A percentile compares a stretch with the other conserved stretches of the same genome.
Evolutionary conservation across 2,329 filamentous ascomycete genomes (phyloP).

Genomic region (Lecanicillium sp.): DNA sequence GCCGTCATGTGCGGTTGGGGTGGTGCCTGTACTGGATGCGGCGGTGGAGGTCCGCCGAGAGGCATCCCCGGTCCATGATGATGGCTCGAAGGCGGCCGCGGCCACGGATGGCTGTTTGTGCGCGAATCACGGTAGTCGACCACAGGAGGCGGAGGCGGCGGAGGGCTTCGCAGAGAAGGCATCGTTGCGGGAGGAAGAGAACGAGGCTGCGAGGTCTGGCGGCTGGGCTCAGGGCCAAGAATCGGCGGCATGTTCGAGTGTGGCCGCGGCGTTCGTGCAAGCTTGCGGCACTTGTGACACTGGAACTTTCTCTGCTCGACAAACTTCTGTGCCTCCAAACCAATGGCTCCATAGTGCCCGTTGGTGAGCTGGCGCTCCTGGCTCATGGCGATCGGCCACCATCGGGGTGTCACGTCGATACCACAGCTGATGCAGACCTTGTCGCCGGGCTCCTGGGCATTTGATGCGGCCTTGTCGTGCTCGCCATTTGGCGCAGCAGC

Average conservation of each 20-base stretch:
- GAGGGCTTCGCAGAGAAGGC: slow-evolving; percentile 20
- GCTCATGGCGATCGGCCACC: slow-evolving; percentile 54
- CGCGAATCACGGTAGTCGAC: slow-evolving; percentile 18
- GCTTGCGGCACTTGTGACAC: slow-evolving; percentile 67
- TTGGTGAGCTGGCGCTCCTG: slow-evolving; percentile 46
- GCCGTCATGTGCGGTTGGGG: slow-evolving; percentile 1
- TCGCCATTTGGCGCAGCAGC: slow-evolving; percentile 15
- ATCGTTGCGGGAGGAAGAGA: slow-evolving; percentile 9
- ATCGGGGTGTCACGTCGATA: slow-evolving; percentile 66
- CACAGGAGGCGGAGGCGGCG: slow-evolving; percentile 14
- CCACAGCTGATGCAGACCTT: slow-evolving; percentile 58
- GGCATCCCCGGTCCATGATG: neutral
- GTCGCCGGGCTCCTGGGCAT: slow-evolving; percentile 31
- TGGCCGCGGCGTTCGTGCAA: slow-evolving; percentile 35
- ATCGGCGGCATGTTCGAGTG: slow-evolving; percentile 15
- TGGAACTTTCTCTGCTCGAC: slow-evolving; percentile 56
- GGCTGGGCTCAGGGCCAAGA: neutral
- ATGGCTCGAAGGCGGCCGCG: slow-evolving; percentile 9
- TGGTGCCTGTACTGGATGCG: slow-evolving; percentile 7
- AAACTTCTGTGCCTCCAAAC: slow-evolving; percentile 51
- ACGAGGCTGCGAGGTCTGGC: neutral
- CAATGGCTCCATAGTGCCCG: slow-evolving; percentile 41
- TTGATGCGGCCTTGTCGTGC: slow-evolving; percentile 16
- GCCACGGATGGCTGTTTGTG: slow-evolving; percentile 12
- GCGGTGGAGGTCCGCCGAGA: slow-evolving; percentile 8